Conservation (phyloP, 2,329 filamentous ascomycete species). For the Aureobasidium mangrovei region DNA sequence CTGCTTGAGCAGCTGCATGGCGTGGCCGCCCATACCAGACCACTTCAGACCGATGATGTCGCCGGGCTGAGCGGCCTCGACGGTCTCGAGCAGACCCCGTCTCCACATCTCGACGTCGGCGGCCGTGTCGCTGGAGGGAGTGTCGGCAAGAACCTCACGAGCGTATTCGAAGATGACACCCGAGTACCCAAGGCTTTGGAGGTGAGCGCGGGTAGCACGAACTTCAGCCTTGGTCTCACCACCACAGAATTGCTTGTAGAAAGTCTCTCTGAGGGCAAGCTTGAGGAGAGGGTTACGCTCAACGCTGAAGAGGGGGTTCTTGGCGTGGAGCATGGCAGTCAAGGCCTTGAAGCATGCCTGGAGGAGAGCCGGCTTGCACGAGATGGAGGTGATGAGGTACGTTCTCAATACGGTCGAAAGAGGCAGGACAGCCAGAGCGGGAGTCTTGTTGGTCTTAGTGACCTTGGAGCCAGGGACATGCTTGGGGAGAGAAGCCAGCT, state of each 20-base stretch:
- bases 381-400: constrained; percentile 59
- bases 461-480: constrained; percentile 3
- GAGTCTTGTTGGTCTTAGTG: constrained; percentile 9
- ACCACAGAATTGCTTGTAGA: constrained; percentile 87
- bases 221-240: constrained; percentile 67
- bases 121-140: constrained; percentile 45
- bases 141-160: constrained; percentile 59
- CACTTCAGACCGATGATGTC: constrained; percentile 56
- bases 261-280: constrained; percentile 65
- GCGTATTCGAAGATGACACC: constrained; percentile 83
- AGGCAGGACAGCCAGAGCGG: constrained; percentile 57
- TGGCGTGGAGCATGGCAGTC: constrained; percentile 59
- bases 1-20: constrained; percentile 57
- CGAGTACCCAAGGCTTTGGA: constrained; percentile 68
- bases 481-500: background rate
- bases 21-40: constrained; percentile 70
- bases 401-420: constrained; percentile 59
- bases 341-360: constrained; percentile 61
- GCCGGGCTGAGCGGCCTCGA: constrained; percentile 44
- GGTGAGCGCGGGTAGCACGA: constrained; percentile 49
- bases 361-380: constrained; percentile 61
- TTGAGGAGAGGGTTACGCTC: constrained; percentile 66
- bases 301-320: constrained; percentile 57
- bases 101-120: constrained; percentile 64
- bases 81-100: constrained; percentile 64